phyloP scores from a whole-genome alignment of 2,329 filamentous ascomycete species.

The Ascochyta rabiei region DNA sequence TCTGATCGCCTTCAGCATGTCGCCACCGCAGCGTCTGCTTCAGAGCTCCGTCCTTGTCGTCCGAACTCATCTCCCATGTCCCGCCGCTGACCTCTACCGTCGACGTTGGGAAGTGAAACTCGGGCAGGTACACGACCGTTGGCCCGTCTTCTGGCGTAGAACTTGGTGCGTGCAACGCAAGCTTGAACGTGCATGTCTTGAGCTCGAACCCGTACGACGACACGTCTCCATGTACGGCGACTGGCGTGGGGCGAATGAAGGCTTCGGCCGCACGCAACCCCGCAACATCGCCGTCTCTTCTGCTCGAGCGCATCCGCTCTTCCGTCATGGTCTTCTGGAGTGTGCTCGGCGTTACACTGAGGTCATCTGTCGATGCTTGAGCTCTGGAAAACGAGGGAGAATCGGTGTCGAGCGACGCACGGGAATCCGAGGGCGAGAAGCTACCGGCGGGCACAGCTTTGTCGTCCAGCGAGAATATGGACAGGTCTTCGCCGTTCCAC shows the following conservation, averaged over 20 bases:
- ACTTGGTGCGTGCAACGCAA: constrained; percentile 69
- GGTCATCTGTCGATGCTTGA: constrained; percentile 53
- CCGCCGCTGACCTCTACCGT: constrained; percentile 80
- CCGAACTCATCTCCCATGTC: constrained; percentile 83
- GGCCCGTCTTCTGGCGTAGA: constrained; percentile 68
- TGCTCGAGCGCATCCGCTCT: constrained; percentile 50
- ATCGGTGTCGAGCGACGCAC: constrained; percentile 55
- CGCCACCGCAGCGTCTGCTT: constrained; percentile 88
- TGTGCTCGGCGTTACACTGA: constrained; percentile 72
- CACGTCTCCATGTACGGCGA: constrained; percentile 74
- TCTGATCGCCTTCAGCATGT: constrained; percentile 86
- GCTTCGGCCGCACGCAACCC: constrained; percentile 92
- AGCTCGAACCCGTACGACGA: constrained; percentile 81
- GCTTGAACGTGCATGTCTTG: constrained; percentile 74
- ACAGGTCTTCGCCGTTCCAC: constrained; percentile 98
- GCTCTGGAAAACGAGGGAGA: constrained; percentile 63
- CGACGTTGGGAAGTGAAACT: constrained; percentile 87
- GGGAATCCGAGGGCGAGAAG: constrained; percentile 60
- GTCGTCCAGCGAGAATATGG: constrained; percentile 87
- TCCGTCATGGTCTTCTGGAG: constrained; percentile 74
- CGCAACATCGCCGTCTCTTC: constrained; percentile 32
- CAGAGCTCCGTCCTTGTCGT: constrained; percentile 71
- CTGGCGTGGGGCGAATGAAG: constrained; percentile 84
- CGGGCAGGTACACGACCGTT: constrained; percentile 84
- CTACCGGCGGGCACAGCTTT: constrained; percentile 59